These are phyloP conservation scores for Solanum commersonii DNA, from an alignment of 257 asterid species.

Conservation along the genomic window DNA sequence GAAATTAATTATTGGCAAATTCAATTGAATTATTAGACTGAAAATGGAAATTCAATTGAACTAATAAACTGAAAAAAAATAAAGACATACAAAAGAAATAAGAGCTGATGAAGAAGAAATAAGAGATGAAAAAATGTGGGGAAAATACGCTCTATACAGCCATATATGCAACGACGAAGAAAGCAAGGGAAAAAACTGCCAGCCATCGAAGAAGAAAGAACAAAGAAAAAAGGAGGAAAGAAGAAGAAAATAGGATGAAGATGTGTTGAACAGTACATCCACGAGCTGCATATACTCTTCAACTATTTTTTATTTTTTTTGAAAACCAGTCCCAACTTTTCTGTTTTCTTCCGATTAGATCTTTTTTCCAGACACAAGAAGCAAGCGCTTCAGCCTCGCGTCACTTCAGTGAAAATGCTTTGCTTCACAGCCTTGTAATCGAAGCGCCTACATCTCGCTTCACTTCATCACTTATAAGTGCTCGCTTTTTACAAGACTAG, in stretches of 20 bases:
- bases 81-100: neutral
- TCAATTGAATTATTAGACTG: neutral
- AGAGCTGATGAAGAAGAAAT: neutral
- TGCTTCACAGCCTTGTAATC: neutral
- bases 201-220: neutral
- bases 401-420: no score
- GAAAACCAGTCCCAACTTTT: neutral
- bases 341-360: neutral
- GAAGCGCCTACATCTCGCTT: neutral
- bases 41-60: neutral
- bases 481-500: neutral
- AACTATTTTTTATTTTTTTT: no score
- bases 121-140: neutral
- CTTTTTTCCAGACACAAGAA: neutral
- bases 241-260: neutral
- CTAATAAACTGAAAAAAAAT: neutral
- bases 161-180: neutral
- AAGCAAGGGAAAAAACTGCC: neutral
- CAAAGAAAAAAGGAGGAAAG: no score
- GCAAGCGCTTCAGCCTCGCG: neutral
- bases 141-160: neutral
- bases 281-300: neutral
- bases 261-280: neutral
- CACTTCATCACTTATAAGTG: neutral
- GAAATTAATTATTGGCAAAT: neutral